These are phyloP conservation scores for Miscanthus sacchariflorus DNA, from an alignment of 202 grass and related monocot genomes.

Conservation along the genomic window DNA sequence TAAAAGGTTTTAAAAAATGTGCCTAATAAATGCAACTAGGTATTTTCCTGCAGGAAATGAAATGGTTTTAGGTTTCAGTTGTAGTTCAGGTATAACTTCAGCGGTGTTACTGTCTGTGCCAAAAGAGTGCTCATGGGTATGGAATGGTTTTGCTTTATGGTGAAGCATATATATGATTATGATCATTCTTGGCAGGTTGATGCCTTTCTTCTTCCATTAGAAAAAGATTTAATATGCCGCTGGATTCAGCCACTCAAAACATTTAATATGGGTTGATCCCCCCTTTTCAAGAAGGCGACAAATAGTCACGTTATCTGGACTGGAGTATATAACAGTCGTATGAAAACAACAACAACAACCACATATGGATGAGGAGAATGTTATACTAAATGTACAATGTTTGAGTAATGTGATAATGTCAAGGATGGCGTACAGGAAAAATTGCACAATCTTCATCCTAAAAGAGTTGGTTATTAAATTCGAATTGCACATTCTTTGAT, in stretches of 20 bases:
- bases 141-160: not conserved
- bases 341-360: not conserved
- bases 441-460: not conserved
- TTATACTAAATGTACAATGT: not conserved
- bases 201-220: not conserved
- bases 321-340: not conserved
- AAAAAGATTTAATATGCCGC: not conserved
- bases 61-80: not conserved
- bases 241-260: conserved; percentile 15
- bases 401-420: conserved; percentile 18
- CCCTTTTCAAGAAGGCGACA: not conserved
- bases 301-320: not conserved
- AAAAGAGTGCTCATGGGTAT: not conserved
- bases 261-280: not conserved
- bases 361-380: conserved; percentile 3
- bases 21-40: not conserved
- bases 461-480: not conserved
- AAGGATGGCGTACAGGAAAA: not conserved
- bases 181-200: not conserved
- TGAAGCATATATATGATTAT: not conserved
- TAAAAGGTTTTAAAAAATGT: not conserved
- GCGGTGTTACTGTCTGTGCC: not conserved
- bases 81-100: not conserved
- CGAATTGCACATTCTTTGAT: not conserved
- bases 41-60: conserved; percentile 9